Evolutionary conservation across 2,329 filamentous ascomycete species (phyloP), one percentile per base, ranked within the genome.

Genomic region (Dothistroma pini): DNA sequence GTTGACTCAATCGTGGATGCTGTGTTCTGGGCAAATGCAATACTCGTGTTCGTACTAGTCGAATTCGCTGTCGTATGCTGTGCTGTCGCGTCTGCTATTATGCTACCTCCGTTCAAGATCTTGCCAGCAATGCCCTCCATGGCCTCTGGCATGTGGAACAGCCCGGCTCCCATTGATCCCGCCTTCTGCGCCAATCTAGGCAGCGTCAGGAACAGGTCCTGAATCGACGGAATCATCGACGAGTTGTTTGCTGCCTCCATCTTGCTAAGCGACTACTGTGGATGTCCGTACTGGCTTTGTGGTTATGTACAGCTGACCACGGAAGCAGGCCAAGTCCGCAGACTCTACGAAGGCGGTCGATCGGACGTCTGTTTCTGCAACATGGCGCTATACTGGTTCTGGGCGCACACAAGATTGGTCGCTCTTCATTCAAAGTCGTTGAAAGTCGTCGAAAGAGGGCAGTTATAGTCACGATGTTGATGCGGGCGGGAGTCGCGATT

Each of bases 131-230:
- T 72, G 67, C 73, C 79, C 69, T 88, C 85, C 56, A 88, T 76
- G 57, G 83, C 79, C 67, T 89, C 86, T 12, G 84, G 80, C 35
- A 84, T 75, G 38, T 83, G 78, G 59, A 86, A 81, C 53, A 73
- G 67, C 16, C 77, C 77, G 31, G 31, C 51, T n/a, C 51, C 51
- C 67, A 88, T 83, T n/a, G 83, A 85, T 55, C 87, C 85, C 41
- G 89, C 80, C 72, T 85, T 87, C 75, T 83, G 86, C 34, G 90
- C 82, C 71, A 92, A 86, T 61, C 89, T 83, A 54, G 89, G 89
- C 4, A 89, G 83, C 19, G 85, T 88, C 74, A 85, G 81, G 65
- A 90, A 81, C 53, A 93, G 77, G 69, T 91, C 88, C 72, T 85
- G 86, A 19, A 89, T 76, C 11, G 86, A 86, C 1, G 88, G 87